Evolutionary conservation across 176 grass and related monocot genomes (phyloP).

Genomic region (Ensete ventricosum): DNA sequence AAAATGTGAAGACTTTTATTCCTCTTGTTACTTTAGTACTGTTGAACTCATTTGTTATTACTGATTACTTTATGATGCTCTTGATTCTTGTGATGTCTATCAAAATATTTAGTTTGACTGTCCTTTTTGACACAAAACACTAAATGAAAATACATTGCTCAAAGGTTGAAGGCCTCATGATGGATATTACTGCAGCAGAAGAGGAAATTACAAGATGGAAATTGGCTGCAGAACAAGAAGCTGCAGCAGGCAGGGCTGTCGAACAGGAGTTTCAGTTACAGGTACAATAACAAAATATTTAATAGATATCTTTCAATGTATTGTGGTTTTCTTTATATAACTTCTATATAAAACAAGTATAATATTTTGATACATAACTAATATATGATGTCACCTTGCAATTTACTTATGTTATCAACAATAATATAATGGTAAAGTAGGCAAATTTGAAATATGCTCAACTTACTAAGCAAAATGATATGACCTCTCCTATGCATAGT

Average conservation of each 20-base stretch:
- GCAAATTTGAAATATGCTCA: background rate
- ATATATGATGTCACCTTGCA: too few relatives aligned
- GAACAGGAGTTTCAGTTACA: conserved; percentile 74
- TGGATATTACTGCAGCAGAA: conserved; percentile 84
- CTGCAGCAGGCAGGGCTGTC: conserved; percentile 73
- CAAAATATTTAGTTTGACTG: background rate
- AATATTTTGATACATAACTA: too few relatives aligned
- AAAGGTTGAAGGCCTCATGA: conserved; percentile 93
- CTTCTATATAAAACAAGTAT: background rate
- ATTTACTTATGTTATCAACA: too few relatives aligned
- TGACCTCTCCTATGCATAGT: too few relatives aligned
- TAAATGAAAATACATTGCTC: background rate
- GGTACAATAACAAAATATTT: conserved; percentile 33
- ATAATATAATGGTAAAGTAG: background rate
- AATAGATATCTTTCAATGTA: background rate
- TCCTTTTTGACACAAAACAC: background rate
- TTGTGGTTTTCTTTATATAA: background rate
- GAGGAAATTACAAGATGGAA: conserved; percentile 99
- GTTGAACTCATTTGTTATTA: conserved; percentile 4
- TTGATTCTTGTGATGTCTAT: background rate
- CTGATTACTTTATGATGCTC: background rate
- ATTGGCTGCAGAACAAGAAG: conserved; percentile 87
- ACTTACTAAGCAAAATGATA: too few relatives aligned
- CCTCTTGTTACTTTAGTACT: background rate
- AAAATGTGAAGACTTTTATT: conserved; percentile 49